Conservation (phyloP, 2,329 filamentous ascomycete species). For the Bisporella sp. region DNA sequence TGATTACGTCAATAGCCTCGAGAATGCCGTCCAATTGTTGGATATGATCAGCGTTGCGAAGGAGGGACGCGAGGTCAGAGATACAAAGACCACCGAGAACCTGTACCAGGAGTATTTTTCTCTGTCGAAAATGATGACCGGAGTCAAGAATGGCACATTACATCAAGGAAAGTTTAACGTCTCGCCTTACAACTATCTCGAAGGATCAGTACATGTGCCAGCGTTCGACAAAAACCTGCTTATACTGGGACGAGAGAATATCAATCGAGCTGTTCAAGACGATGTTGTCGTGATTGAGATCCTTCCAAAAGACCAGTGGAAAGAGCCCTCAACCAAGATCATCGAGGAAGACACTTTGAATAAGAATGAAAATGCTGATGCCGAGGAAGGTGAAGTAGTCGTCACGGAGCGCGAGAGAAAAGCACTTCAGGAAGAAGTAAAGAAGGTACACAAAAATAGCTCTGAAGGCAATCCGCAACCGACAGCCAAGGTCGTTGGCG, state of each 20-base stretch:
- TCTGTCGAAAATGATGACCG: constrained; percentile 89
- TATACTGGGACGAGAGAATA: constrained; percentile 87
- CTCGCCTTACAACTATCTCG: constrained; percentile 95
- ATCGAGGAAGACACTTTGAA: constrained; percentile 90
- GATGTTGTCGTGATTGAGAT: constrained; percentile 92
- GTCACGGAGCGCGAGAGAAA: constrained; percentile 82
- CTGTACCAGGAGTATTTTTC: constrained; percentile 86
- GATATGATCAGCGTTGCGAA: constrained; percentile 87
- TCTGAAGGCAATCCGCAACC: constrained; percentile 77
- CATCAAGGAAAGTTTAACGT: constrained; percentile 96
- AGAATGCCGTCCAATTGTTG: constrained; percentile 76
- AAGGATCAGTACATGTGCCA: constrained; percentile 84
- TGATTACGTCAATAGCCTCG: constrained; percentile 77
- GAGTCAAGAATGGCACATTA: constrained; percentile 77
- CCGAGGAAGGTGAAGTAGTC: constrained; percentile 67
- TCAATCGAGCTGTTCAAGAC: constrained; percentile 87
- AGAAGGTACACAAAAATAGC: constrained; percentile 69
- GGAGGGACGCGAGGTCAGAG: constrained; percentile 57
- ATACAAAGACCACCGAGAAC: constrained; percentile 57
- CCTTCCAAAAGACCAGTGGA: constrained; percentile 92
- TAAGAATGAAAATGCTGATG: constrained; percentile 88
- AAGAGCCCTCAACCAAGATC: constrained; percentile 89
- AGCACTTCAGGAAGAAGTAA: constrained; percentile 86
- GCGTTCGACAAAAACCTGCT: constrained; percentile 86
- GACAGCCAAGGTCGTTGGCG: constrained; percentile 84